Conservation (phyloP, 2,329 filamentous ascomycete genomes). For the Aspergillus ibericus region DNA sequence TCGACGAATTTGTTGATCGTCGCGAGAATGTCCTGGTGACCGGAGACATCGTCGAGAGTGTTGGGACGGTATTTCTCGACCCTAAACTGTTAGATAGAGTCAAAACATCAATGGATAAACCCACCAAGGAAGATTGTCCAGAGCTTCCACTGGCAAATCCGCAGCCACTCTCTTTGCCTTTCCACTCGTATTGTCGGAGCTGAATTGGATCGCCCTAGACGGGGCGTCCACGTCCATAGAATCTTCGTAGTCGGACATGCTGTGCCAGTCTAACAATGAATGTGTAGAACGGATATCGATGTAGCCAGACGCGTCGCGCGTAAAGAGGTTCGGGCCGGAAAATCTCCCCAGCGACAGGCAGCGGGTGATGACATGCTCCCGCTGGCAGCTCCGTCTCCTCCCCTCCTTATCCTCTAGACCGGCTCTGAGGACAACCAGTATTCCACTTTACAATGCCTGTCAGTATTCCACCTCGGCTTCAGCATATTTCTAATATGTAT, state of each 20-base stretch:
- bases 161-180: slow-evolving; percentile 93
- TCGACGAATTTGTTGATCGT: slow-evolving; percentile 99
- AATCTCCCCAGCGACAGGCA: slow-evolving; percentile 24
- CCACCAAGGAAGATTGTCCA: slow-evolving; percentile 91
- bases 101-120: slow-evolving; percentile 1
- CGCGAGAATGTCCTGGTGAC: slow-evolving; percentile 93
- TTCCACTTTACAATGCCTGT: slow-evolving; percentile 48
- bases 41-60: slow-evolving; percentile 87
- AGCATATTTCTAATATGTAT: slow-evolving; percentile 8
- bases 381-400: slow-evolving; percentile 17
- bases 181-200: slow-evolving; percentile 64
- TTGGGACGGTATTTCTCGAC: slow-evolving; percentile 95
- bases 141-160: slow-evolving; percentile 88
- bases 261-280: slow-evolving; percentile 12
- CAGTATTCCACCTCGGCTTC: slow-evolving; percentile 20
- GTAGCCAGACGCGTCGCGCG: slow-evolving; percentile 36
- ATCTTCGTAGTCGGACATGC: slow-evolving; percentile 60
- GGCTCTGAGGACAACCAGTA: slow-evolving; percentile 19
- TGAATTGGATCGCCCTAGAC: slow-evolving; percentile 63
- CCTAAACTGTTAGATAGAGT: slow-evolving; percentile 51
- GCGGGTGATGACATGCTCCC: slow-evolving; percentile 31
- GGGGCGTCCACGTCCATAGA: slow-evolving; percentile 67
- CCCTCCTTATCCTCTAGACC: slow-evolving; percentile 16
- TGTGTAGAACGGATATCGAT: too few relatives aligned
- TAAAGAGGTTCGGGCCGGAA: slow-evolving; percentile 45